Conservation (phyloP, 2,329 filamentous ascomycete genomes). For the Aspergillus sp. region DNA sequence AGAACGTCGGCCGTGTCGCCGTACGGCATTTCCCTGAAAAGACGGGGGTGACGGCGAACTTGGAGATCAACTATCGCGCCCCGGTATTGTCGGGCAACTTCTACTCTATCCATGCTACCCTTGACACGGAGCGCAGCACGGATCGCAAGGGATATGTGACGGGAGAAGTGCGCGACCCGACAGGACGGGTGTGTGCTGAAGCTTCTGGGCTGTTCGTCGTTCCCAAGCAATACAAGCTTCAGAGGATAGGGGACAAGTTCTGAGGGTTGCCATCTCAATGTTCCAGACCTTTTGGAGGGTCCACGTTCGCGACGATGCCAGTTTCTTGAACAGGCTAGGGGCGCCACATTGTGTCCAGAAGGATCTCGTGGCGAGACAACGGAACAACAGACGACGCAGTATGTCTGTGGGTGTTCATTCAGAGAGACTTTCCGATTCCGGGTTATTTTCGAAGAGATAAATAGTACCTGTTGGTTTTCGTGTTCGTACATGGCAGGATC, state of each 20-base stretch:
- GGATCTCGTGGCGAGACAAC: too few species aligned
- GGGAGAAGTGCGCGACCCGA: conserved; percentile 34
- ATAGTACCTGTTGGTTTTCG: too few species aligned
- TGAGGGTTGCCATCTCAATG: conserved; percentile 19
- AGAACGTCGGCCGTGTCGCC: conserved; percentile 65
- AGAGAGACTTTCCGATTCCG: too few species aligned
- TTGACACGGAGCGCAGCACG: conserved; percentile 39
- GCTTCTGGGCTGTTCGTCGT: conserved; percentile 60
- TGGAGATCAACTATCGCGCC: conserved; percentile 62
- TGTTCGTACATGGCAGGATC: too few species aligned
- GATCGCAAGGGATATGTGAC: conserved; percentile 39
- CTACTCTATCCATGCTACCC: conserved; percentile 57
- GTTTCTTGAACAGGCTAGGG: neutral
- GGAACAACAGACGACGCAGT: too few species aligned
- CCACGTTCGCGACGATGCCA: neutral
- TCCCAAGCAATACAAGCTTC: conserved; percentile 49
- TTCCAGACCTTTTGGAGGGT: neutral
- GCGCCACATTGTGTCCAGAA: too few species aligned
- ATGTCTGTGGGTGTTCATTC: too few species aligned
- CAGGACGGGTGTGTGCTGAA: conserved; percentile 59
- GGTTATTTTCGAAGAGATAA: too few species aligned
- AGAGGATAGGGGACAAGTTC: conserved; percentile 40
- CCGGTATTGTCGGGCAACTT: conserved; percentile 61
- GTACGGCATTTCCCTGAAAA: conserved; percentile 48
- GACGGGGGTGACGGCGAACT: conserved; percentile 56